Percentiles rank a stretch among this genome's conserved stretches.
phyloP scores from a whole-genome alignment of 2,329 filamentous ascomycete species.

The Aplosporella prunicola region DNA sequence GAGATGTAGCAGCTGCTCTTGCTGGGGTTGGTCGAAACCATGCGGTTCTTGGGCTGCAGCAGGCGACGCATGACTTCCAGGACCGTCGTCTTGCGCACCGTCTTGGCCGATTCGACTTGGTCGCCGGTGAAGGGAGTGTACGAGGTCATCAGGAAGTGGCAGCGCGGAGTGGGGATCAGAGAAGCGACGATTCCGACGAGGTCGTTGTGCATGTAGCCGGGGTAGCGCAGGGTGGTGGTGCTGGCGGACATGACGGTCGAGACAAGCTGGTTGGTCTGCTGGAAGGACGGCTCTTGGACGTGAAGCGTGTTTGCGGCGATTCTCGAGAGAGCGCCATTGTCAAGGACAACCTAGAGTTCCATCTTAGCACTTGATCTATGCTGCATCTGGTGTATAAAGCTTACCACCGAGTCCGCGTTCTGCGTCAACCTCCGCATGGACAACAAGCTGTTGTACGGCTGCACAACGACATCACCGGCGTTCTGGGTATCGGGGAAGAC shows the following conservation, averaged over 20 bases:
- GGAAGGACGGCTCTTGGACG: slow-evolving; percentile 89
- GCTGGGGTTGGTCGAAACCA: slow-evolving; percentile 91
- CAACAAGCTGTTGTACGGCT: slow-evolving; percentile 94
- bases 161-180: slow-evolving; percentile 89
- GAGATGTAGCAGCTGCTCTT: slow-evolving; percentile 99
- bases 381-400: slow-evolving; percentile 16
- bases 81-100: slow-evolving; percentile 94
- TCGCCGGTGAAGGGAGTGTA: slow-evolving; percentile 97
- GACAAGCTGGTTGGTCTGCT: slow-evolving; percentile 94
- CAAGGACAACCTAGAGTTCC: slow-evolving; percentile 64
- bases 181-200: slow-evolving; percentile 94
- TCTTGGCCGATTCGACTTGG: slow-evolving; percentile 93
- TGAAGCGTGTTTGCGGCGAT: slow-evolving; percentile 93
- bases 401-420: slow-evolving; percentile 87
- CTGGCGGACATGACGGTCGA: slow-evolving; percentile 98
- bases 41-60: slow-evolving; percentile 95
- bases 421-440: slow-evolving; percentile 85
- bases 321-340: slow-evolving; percentile 86
- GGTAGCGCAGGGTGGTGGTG: slow-evolving; percentile 91
- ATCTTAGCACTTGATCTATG: slow-evolving; percentile 16
- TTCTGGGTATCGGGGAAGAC: slow-evolving; percentile 93
- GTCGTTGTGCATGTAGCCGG: slow-evolving; percentile 99
- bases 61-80: slow-evolving; percentile 94
- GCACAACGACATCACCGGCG: slow-evolving; percentile 83
- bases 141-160: slow-evolving; percentile 96